Base-by-base conservation (phyloP, 768 basidiomycete species). In the Hirschioporus abietinus region DNA sequence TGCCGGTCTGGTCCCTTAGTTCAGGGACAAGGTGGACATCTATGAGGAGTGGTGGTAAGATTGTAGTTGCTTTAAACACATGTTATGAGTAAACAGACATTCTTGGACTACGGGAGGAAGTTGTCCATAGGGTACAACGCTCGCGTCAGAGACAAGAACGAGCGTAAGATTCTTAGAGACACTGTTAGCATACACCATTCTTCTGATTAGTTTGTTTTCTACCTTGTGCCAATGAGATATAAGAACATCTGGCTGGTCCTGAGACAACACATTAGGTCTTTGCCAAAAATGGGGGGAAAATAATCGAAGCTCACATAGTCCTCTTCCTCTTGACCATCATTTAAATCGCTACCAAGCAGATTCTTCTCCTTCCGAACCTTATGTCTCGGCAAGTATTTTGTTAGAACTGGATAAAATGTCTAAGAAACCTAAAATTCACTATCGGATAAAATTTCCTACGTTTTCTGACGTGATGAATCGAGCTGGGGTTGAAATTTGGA, bases 211-310 rank as follows among this genome's bases (percentile, higher is more conserved):
- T 34, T 59, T 60, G 77, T 78, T 17, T 34, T 25, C 64, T 71
- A 91, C 92, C 71, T 79, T 81, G 71, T 93, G 86, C 92, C 95
- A 99, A 77, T 95, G 91, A 7, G 93, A 88, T 42, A 88, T 83
- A 67, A 95, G 88, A 24, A 69, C 64, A 27, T 71, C 71, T 12
- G 42, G 42, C 42, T 52, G 42, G 12, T 52, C 60, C 30, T 61
- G 23, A 24, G 15, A 15, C 23, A 61, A 61, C 20, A 61, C 23
- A 34, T 61, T 25, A 61, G 23, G 3, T 71, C 72, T 4, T 69
- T 69, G 20, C 71, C 69, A 26, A 69, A 7, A 61, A 8, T 24
- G 9, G 60, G 23, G 4, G 25, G 23, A 60, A 25, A 34, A 59
- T 9, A 59, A 7, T 18, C 30, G 18, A 61, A 25, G 23, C 60